Evolutionary conservation across 139 green algal species (phyloP), one percentile per base, ranked within the genome.

Genomic region (Volvox africanus): DNA sequence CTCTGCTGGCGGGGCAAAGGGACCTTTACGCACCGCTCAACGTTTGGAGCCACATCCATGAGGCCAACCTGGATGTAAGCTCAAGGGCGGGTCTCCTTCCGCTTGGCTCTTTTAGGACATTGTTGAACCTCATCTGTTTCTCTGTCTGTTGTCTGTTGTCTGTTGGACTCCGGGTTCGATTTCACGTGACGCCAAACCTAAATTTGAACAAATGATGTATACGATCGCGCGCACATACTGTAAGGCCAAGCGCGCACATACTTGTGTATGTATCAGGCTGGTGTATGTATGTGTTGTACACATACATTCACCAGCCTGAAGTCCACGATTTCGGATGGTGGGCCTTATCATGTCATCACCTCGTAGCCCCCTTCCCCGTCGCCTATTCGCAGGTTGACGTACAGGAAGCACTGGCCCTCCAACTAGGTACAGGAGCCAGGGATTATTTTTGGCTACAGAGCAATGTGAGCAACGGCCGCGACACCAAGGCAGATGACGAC

Each of bases 1-100:
- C 82, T 5, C 75, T 80, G 9, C 79, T 95, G 30, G 26, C 90
- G 21, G 35, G 69, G 1, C 71, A 82, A 65, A 78, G 61, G 78
- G 88, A 93, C 67, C 13, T 94, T 61, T 89, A 88, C 37, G 33
- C 87, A 61, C 93, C 93, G 1, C 28, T 93, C n/a, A 91, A 91
- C 82, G 65, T 93, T 68, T 69, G 88, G 30, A 37, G 90, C 67
- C 93, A 94, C 28, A 84, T 95, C 33, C 61, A 71, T n/a, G 55
- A 36, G 14, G 71, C 91, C 86, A 88, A 61, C 88, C 22, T 77
- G 55, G 86, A 90, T 18, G 86, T 90, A 68, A 71, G 85, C 50
- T 14, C 37, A 21, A 36, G 37, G 11, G 24, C 16, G 24, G 28
- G 13, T 75, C 11, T 3, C 22, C 6, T 75, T 26, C 67, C 22